Percentiles rank a stretch among this genome's conserved stretches.
Evolutionary conservation across 495 filamentous ascomycete genomes (phyloP).

Genomic region (Lasiosphaeris hirsuta): DNA sequence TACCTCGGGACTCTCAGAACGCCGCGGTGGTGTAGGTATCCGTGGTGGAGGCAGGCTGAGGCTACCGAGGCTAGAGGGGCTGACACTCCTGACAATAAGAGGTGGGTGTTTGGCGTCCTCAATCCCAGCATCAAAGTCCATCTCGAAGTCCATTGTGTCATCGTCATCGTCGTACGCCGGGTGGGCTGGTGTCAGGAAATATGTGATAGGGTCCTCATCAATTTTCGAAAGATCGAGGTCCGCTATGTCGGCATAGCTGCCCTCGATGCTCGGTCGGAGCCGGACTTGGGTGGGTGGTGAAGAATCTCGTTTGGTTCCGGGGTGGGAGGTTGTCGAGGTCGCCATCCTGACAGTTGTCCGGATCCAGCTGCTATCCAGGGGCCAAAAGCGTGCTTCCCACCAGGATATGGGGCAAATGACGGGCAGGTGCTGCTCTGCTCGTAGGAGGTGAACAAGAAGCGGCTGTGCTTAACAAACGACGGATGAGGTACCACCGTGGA

Average conservation of each 20-base stretch:
- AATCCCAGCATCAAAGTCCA: conserved; percentile 52
- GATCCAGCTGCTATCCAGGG: too few species aligned
- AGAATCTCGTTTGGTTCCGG: conserved; percentile 13
- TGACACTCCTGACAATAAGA: conserved; percentile 43
- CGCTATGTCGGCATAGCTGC: conserved; percentile 38
- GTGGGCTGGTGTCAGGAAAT: conserved; percentile 47
- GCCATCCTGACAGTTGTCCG: conserved; percentile 1
- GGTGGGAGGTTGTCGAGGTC: neutral
- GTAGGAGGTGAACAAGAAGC: too few species aligned
- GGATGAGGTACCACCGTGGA: neutral
- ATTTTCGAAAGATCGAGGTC: conserved; percentile 35
- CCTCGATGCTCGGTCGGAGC: conserved; percentile 34
- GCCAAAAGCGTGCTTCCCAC: too few species aligned
- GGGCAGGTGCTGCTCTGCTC: too few species aligned
- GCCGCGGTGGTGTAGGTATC: conserved; percentile 34
- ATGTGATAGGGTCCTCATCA: conserved; percentile 46
- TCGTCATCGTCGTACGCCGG: conserved; percentile 32
- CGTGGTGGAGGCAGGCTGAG: conserved; percentile 41
- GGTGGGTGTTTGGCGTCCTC: conserved; percentile 43
- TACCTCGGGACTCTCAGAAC: conserved; percentile 29
- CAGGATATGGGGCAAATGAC: too few species aligned
- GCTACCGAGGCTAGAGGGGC: conserved; percentile 45
- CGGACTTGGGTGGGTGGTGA: conserved; percentile 35
- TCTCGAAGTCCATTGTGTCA: conserved; percentile 43
- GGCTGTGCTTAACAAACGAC: too few species aligned